phyloP scores from a whole-genome alignment of 768 basidiomycete species.

The Peribolospora kevripleyi region DNA sequence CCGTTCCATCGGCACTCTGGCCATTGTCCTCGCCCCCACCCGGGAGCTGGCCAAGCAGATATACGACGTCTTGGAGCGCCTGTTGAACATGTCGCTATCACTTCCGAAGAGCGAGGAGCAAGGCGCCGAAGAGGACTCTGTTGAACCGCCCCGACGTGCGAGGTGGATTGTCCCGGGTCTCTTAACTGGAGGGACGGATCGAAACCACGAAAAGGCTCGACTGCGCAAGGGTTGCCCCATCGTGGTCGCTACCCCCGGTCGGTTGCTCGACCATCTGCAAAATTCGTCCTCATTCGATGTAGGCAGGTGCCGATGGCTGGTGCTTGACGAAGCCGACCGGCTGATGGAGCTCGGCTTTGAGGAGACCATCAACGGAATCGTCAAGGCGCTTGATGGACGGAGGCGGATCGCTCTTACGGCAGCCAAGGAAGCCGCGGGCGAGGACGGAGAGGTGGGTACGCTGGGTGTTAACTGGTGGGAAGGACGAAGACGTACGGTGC shows the following conservation, averaged over 20 bases:
- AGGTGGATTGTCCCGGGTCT: constrained; percentile 75
- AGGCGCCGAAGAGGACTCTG: constrained; percentile 31
- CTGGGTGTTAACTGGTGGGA: constrained; percentile 30
- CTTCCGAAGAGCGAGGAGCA: not conserved
- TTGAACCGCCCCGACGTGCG: constrained; percentile 16
- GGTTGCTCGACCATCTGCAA: constrained; percentile 84
- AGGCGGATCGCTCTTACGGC: constrained; percentile 37
- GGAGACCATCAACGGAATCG: constrained; percentile 73
- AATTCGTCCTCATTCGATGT: constrained; percentile 81
- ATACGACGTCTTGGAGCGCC: constrained; percentile 65
- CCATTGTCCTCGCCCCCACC: constrained; percentile 81
- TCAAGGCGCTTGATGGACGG: constrained; percentile 64
- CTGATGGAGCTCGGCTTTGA: constrained; percentile 97
- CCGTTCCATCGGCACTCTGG: constrained; percentile 77
- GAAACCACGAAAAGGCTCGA: constrained; percentile 83
- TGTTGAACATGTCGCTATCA: constrained; percentile 34
- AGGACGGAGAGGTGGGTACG: constrained; percentile 36
- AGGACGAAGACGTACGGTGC: constrained; percentile 45
- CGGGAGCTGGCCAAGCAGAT: constrained; percentile 93
- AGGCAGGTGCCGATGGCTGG: constrained; percentile 73
- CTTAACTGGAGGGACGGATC: constrained; percentile 77
- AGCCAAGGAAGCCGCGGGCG: constrained; percentile 24
- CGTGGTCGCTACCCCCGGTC: constrained; percentile 81
- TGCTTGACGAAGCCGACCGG: constrained; percentile 89
- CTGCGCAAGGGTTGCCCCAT: constrained; percentile 86